A percentile compares a stretch with the other conserved stretches of the same genome.
Evolutionary conservation across 2,329 filamentous ascomycete species (phyloP).

Genomic region (Ceratocystis eucalypticola): DNA sequence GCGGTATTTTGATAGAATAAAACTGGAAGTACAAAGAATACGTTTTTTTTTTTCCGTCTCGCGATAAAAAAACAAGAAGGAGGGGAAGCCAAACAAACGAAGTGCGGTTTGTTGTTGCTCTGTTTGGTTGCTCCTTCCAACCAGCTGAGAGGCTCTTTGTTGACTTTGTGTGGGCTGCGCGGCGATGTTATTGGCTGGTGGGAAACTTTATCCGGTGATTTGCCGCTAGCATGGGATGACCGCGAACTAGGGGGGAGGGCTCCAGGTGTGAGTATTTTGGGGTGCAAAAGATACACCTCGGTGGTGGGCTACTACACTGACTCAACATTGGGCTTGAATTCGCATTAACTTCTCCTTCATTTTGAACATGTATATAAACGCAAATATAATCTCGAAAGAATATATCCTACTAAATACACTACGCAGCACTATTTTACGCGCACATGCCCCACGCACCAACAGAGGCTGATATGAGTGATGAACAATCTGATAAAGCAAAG

Average conservation of each 20-base stretch:
- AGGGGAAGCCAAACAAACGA: not conserved
- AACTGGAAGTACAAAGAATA: not conserved
- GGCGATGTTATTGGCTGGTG: not conserved
- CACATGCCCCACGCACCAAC: too few species aligned
- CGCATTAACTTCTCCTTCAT: too few species aligned
- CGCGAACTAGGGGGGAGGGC: not conserved
- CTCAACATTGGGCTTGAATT: too few species aligned
- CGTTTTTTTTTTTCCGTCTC: too few species aligned
- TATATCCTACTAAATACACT: too few species aligned
- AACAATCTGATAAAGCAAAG: not conserved
- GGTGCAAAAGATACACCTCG: not conserved
- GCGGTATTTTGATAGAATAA: not conserved
- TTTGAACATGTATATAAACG: too few species aligned
- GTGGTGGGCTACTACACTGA: too few species aligned
- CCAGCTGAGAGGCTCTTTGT: not conserved
- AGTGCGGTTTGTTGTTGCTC: not conserved
- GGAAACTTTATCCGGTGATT: not conserved
- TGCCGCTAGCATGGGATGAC: not conserved
- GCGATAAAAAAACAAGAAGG: too few species aligned
- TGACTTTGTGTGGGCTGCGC: not conserved
- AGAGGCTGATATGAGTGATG: not conserved
- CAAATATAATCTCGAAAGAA: too few species aligned
- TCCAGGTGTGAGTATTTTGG: not conserved
- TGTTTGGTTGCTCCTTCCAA: constrained; percentile 2
- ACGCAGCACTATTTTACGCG: too few species aligned